These are phyloP conservation scores for Raffaelea albimanens DNA, from an alignment of 2,329 filamentous ascomycete species.

Conservation along the genomic window DNA sequence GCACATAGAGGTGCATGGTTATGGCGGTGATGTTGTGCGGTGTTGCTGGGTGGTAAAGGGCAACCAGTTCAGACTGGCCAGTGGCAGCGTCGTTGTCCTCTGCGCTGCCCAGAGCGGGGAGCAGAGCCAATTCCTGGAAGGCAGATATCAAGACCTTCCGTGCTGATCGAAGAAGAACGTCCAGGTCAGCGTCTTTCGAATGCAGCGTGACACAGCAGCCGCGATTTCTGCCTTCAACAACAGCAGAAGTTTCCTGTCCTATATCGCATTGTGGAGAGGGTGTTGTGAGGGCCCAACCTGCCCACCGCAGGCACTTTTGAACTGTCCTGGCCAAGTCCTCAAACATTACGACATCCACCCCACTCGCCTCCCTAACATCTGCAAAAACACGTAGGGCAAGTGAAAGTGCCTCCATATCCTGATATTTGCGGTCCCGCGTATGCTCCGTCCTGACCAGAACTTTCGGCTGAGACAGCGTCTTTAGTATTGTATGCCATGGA, in stretches of 20 bases:
- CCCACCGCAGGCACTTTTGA: constrained; percentile 10
- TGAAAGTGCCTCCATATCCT: constrained; percentile 20
- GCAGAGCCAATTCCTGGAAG: constrained; percentile 16
- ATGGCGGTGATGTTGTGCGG: constrained; percentile 35
- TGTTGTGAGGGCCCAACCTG: background rate
- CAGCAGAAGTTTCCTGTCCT: too few species aligned
- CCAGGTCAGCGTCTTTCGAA: too few species aligned
- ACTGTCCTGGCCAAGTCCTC: constrained; percentile 21
- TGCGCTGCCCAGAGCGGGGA: constrained; percentile 4
- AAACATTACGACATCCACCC: constrained; percentile 26
- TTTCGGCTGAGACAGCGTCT: constrained; percentile 24
- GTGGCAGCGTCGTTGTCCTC: background rate
- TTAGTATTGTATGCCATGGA: constrained; percentile 33
- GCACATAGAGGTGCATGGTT: constrained; percentile 50
- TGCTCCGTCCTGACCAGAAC: constrained; percentile 19
- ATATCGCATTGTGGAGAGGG: too few species aligned
- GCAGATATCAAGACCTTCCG: constrained; percentile 10
- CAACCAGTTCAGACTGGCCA: background rate
- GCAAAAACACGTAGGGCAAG: constrained; percentile 22
- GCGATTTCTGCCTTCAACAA: too few species aligned
- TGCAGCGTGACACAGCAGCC: background rate
- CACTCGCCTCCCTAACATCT: constrained; percentile 18
- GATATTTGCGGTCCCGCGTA: constrained; percentile 9
- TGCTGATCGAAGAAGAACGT: constrained; percentile 7
- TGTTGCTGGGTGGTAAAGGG: constrained; percentile 9